Evolutionary conservation across 176 grass and related monocot species (phyloP).

Genomic region (Typha latifolia): DNA sequence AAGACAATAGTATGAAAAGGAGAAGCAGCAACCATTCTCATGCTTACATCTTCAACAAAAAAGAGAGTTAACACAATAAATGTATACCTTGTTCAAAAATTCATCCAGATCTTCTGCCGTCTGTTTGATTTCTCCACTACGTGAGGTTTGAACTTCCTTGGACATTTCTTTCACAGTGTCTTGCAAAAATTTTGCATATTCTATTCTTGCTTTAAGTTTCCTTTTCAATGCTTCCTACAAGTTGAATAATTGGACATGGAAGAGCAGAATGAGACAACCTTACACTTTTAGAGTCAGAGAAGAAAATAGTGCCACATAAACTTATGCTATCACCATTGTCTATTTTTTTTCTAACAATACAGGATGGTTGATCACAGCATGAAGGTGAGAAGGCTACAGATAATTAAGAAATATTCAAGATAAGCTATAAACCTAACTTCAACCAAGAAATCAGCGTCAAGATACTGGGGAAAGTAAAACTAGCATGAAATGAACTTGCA

Average conservation of each 20-base stretch:
- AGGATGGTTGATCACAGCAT: background rate
- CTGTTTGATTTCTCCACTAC: conserved; percentile 69
- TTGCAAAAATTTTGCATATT: conserved; percentile 94
- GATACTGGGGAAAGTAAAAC: background rate
- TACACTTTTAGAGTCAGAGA: background rate
- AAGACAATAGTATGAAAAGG: conserved; percentile 19
- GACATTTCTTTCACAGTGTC: conserved; percentile 90
- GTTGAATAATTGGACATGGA: conserved; percentile 13
- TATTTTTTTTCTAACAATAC: background rate
- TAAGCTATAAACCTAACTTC: background rate
- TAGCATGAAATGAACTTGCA: background rate
- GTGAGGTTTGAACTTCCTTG: conserved; percentile 75
- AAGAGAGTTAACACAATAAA: background rate
- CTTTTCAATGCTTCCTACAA: conserved; percentile 75
- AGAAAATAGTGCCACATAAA: background rate
- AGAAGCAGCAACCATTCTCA: conserved; percentile 2
- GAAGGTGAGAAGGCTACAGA: background rate
- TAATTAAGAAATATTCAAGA: background rate
- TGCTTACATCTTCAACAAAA: conserved; percentile 15
- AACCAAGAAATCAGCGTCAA: background rate
- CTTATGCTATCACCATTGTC: background rate
- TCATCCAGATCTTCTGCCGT: conserved; percentile 93
- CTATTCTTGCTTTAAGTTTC: conserved; percentile 85
- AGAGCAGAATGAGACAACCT: background rate
- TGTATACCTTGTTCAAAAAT: conserved; percentile 70